These are phyloP conservation scores for Anthracocystis setariae DNA, from an alignment of 1,284 basidiomycete species.

Conservation along the genomic window DNA sequence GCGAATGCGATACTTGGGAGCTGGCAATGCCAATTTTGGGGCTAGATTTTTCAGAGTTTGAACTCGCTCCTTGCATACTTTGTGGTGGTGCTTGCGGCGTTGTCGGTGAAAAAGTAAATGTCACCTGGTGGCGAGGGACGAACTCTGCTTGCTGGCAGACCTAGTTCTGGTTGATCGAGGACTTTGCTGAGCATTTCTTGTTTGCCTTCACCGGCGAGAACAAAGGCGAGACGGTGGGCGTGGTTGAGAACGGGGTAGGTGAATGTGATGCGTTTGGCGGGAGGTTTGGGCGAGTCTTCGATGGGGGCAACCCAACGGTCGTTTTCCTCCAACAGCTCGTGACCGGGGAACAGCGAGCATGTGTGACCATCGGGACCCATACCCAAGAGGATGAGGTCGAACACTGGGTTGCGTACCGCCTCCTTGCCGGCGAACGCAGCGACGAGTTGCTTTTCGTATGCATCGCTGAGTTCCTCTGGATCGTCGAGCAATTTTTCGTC, in stretches of 20 bases:
- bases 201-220: slow-evolving; percentile 85
- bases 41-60: slow-evolving; percentile 57
- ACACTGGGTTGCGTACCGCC: slow-evolving; percentile 65
- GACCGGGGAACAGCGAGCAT: slow-evolving; percentile 92
- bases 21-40: too few relatives aligned
- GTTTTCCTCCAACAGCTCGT: slow-evolving; percentile 82
- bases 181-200: slow-evolving; percentile 79
- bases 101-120: slow-evolving; percentile 65
- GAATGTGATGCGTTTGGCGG: slow-evolving; percentile 78
- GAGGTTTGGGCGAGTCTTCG: slow-evolving; percentile 92
- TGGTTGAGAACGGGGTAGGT: slow-evolving; percentile 68
- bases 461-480: slow-evolving; percentile 83
- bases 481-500: slow-evolving; percentile 76
- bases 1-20: too few relatives aligned
- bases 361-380: slow-evolving; percentile 85
- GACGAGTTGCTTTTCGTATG: slow-evolving; percentile 91
- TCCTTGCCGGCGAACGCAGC: slow-evolving; percentile 75
- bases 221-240: slow-evolving; percentile 84
- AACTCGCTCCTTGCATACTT: slow-evolving; percentile 53
- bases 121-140: slow-evolving; percentile 79
- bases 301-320: slow-evolving; percentile 94
- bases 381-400: slow-evolving; percentile 67
- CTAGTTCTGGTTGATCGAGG: slow-evolving; percentile 82
- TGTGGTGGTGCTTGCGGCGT: slow-evolving; percentile 57
- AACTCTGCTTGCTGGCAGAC: slow-evolving; percentile 85